These are phyloP conservation scores for Blastobotrys ciferrii DNA, from an alignment of 1,139 yeast genomes.

Conservation along the genomic window DNA sequence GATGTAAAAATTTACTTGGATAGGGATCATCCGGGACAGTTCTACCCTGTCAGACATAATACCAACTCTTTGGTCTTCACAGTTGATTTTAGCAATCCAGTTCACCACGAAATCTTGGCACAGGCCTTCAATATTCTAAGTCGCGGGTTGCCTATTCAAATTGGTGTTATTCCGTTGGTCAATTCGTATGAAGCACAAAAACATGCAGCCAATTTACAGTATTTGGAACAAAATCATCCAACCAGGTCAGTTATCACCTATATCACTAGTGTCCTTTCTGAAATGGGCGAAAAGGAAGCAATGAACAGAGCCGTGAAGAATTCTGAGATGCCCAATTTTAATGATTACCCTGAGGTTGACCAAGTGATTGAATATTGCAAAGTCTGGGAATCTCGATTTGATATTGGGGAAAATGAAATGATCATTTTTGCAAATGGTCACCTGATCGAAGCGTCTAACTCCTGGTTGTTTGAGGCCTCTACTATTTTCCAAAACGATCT, in stretches of 20 bases:
- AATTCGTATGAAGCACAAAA: constrained; percentile 27
- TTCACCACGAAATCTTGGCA: constrained; percentile 49
- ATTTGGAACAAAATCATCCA: constrained; percentile 32
- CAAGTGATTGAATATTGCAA: constrained; percentile 27
- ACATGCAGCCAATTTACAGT: constrained; percentile 40
- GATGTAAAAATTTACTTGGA: constrained; percentile 46
- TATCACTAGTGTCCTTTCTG: constrained; percentile 9
- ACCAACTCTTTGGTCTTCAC: constrained; percentile 73
- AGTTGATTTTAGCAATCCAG: constrained; percentile 56
- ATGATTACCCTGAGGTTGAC: constrained; percentile 19
- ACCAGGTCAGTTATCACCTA: constrained; percentile 4
- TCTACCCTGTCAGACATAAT: constrained; percentile 72
- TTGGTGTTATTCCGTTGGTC: constrained; percentile 72
- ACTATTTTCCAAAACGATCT: constrained; percentile 35
- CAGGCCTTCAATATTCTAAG: constrained; percentile 45
- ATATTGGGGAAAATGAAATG: constrained; percentile 41
- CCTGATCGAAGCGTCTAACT: constrained; percentile 42
- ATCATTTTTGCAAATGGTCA: constrained; percentile 73
- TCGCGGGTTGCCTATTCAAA: constrained; percentile 68
- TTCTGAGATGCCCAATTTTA: constrained; percentile 13
- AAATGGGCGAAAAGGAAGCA: constrained; percentile 10
- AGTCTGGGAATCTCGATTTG: constrained; percentile 42
- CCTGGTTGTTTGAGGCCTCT: constrained; percentile 44
- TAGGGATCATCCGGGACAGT: constrained; percentile 46
- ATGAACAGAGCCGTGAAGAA: constrained; percentile 14